Evolutionary conservation across 106 monocot species (phyloP).

Genomic region (Apostasia ramifera): DNA sequence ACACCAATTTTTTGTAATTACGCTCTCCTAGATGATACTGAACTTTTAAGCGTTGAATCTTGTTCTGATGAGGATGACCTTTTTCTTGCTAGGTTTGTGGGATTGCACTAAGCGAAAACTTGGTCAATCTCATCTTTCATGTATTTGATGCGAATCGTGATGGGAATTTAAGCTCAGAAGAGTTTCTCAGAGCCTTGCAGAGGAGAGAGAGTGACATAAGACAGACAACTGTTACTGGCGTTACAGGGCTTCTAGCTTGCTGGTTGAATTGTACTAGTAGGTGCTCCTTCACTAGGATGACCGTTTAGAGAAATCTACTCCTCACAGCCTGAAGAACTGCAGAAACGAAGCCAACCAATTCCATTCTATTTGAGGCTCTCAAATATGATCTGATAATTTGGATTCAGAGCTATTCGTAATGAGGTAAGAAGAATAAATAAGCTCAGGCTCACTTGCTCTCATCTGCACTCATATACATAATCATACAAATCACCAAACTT

Average conservation of each 20-base stretch:
- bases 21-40: too few species aligned
- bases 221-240: slow-evolving; percentile 34
- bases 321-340: not conserved
- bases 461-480: too few species aligned
- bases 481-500: too few species aligned
- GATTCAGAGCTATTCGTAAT: too few species aligned
- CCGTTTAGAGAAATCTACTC: not conserved
- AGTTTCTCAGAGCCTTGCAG: slow-evolving; percentile 60
- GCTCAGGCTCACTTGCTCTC: too few species aligned
- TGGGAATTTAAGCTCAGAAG: slow-evolving; percentile 58
- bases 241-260: slow-evolving; percentile 36
- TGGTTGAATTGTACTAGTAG: slow-evolving; percentile 39
- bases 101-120: slow-evolving; percentile 40
- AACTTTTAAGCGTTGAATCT: too few species aligned
- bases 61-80: not conserved
- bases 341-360: too few species aligned
- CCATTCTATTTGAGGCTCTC: too few species aligned
- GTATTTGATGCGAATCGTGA: slow-evolving; percentile 72
- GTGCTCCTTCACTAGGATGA: slow-evolving; percentile 9
- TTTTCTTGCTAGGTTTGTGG: slow-evolving; percentile 61
- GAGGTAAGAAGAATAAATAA: too few species aligned
- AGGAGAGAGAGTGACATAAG: slow-evolving; percentile 54
- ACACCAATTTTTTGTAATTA: too few species aligned
- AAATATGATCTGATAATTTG: too few species aligned
- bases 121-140: slow-evolving; percentile 70